A percentile compares a stretch with the other conserved stretches of the same genome.
These are phyloP conservation scores for Scedosporium aurantiacum DNA, from an alignment of 2,329 filamentous ascomycete genomes.

Conservation along the genomic window DNA sequence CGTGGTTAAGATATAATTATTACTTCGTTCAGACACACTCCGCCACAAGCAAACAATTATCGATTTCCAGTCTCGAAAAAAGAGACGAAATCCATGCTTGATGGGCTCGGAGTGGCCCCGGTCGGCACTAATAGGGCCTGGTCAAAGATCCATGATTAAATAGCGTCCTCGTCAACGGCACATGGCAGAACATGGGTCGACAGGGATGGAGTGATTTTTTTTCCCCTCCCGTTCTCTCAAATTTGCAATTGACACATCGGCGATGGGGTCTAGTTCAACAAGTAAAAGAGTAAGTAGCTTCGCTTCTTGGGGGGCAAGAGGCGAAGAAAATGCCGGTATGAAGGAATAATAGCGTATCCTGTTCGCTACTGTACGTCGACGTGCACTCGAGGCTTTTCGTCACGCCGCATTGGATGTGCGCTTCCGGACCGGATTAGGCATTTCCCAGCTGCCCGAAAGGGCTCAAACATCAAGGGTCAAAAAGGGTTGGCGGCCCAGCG, in stretches of 20 bases:
- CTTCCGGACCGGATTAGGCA: neutral
- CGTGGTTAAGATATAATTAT: neutral
- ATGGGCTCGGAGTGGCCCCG: too few relatives aligned
- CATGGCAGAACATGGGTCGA: neutral
- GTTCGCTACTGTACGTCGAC: neutral
- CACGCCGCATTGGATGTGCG: neutral
- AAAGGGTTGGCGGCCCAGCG: neutral
- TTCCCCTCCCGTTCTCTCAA: neutral
- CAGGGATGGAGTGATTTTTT: neutral
- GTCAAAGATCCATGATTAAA: neutral
- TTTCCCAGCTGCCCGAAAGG: neutral
- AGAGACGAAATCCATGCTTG: neutral
- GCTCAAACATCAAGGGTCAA: neutral
- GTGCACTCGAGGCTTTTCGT: neutral
- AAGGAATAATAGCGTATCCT: neutral
- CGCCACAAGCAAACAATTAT: neutral
- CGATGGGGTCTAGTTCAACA: neutral
- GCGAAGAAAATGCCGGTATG: neutral
- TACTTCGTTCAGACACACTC: neutral
- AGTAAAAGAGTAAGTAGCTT: neutral
- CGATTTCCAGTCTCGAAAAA: neutral
- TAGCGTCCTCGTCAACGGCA: neutral
- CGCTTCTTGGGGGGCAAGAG: neutral
- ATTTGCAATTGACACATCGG: neutral
- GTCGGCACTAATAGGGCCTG: neutral